These are phyloP conservation scores for Hortiboletus campestris DNA, from an alignment of 768 basidiomycete genomes.

Conservation along the genomic window DNA sequence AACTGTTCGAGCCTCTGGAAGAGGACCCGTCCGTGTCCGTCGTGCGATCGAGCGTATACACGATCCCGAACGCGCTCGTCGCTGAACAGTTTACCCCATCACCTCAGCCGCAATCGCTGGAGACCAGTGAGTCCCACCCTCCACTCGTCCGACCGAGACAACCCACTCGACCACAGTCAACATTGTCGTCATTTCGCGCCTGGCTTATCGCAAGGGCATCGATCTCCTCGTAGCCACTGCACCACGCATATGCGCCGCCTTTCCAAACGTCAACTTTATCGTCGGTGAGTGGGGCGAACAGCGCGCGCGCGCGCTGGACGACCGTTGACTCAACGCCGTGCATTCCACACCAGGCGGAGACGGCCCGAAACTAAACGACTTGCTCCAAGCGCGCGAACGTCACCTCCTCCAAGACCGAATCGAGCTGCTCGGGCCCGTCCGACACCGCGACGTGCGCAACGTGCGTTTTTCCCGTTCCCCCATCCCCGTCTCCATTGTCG, in stretches of 20 bases:
- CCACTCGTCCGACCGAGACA: neutral
- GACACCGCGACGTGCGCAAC: conserved; percentile 77
- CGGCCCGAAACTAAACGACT: conserved; percentile 91
- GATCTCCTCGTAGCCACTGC: conserved; percentile 92
- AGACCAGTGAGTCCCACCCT: conserved; percentile 47
- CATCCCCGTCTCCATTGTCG: rapidly evolving
- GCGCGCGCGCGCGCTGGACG: neutral
- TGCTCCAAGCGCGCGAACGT: conserved; percentile 95
- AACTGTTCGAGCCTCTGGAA: conserved; percentile 57
- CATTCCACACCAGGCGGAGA: conserved; percentile 66
- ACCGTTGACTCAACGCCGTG: neutral
- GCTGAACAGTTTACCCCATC: conserved; percentile 82
- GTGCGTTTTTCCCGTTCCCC: conserved; percentile 48
- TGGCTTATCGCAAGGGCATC: conserved; percentile 95
- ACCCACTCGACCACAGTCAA: conserved; percentile 62
- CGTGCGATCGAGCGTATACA: conserved; percentile 68
- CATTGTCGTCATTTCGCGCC: conserved; percentile 84
- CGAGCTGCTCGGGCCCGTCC: conserved; percentile 80
- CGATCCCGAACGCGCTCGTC: conserved; percentile 91
- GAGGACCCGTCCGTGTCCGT: conserved; percentile 43
- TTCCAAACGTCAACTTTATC: conserved; percentile 85
- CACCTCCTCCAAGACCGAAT: conserved; percentile 87
- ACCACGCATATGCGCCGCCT: conserved; percentile 81
- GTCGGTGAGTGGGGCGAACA: conserved; percentile 51
- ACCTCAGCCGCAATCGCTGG: conserved; percentile 40